Conservation (phyloP, 768 basidiomycete genomes). For the Tephrocybe rancida region DNA sequence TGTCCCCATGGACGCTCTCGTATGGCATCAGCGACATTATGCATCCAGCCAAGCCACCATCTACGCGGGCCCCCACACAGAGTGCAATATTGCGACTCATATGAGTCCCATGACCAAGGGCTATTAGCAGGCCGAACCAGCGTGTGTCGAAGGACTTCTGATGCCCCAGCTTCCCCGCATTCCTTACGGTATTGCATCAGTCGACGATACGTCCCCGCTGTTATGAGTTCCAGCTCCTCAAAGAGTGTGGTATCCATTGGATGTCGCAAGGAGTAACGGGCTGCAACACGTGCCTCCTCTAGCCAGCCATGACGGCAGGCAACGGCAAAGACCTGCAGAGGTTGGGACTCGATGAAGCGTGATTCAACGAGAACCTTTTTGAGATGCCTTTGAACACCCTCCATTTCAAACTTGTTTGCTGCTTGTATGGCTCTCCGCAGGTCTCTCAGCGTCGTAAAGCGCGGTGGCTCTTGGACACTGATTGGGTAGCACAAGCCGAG, state of each 20-base stretch:
- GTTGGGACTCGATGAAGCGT: constrained; percentile 37
- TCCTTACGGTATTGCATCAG: constrained; percentile 42
- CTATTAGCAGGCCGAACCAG: constrained; percentile 30
- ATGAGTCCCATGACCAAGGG: constrained; percentile 16
- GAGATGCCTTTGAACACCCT: constrained; percentile 37
- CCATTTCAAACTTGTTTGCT: constrained; percentile 55
- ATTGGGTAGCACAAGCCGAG: constrained; percentile 53
- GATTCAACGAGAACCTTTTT: constrained; percentile 28
- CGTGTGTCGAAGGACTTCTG: neutral
- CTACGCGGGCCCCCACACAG: constrained; percentile 24
- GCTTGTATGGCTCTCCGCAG: constrained; percentile 45
- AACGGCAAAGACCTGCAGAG: constrained; percentile 44
- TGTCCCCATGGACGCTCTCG: too few relatives aligned
- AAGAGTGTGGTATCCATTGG: constrained; percentile 27
- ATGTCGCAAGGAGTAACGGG: constrained; percentile 34
- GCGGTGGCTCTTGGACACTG: constrained; percentile 32
- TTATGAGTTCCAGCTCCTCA: constrained; percentile 43
- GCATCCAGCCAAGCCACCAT: constrained; percentile 37
- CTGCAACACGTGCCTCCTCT: constrained; percentile 33
- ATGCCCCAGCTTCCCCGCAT: constrained; percentile 32
- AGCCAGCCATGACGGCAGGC: constrained; percentile 42
- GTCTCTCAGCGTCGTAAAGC: constrained; percentile 38
- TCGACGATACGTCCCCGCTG: constrained; percentile 40
- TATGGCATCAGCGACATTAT: constrained; percentile 28
- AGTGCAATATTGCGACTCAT: neutral